These are phyloP conservation scores for Acanthamoeba polyphaga DNA, from an alignment of 208 protist genomes.

Conservation along the genomic window DNA sequence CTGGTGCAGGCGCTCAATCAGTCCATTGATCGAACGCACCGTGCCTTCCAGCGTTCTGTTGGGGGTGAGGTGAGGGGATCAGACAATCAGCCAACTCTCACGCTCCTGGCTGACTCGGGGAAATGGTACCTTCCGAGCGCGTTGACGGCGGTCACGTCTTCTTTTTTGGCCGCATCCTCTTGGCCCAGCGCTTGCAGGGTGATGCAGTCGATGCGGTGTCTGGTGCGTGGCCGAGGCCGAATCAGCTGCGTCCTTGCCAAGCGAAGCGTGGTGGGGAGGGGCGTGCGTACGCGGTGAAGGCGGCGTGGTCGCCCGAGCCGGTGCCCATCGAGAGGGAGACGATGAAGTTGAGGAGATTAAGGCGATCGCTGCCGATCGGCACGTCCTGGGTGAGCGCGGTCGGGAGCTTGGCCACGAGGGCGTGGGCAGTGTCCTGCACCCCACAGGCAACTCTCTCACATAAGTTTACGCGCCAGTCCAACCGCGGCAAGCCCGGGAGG, in stretches of 20 bases:
- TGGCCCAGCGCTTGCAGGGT: neutral
- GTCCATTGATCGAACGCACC: conserved; percentile 79
- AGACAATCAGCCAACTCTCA: neutral
- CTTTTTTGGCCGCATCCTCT: neutral
- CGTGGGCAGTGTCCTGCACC: neutral
- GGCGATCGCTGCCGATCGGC: neutral
- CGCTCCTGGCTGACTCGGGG: no score
- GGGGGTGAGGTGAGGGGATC: neutral
- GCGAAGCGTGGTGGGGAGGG: no score
- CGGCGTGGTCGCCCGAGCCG: conserved; percentile 39
- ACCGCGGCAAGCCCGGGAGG: no score
- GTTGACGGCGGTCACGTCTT: conserved; percentile 20
- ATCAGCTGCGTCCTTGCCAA: neutral
- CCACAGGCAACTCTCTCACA: neutral
- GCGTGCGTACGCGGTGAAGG: conserved; percentile 2
- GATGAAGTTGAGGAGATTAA: conserved; percentile 53
- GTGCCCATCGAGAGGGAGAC: conserved; percentile 4
- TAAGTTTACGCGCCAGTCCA: no score
- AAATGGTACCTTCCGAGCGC: neutral
- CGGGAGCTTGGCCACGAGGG: conserved; percentile 16
- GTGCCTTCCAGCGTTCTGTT: conserved; percentile 77
- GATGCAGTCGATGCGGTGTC: conserved; percentile 54
- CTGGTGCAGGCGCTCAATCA: conserved; percentile 85
- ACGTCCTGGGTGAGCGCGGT: neutral
- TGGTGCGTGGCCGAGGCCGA: neutral